Evolutionary conservation across 2,329 filamentous ascomycete species (phyloP).

Genomic region (Colletotrichum graminicola): DNA sequence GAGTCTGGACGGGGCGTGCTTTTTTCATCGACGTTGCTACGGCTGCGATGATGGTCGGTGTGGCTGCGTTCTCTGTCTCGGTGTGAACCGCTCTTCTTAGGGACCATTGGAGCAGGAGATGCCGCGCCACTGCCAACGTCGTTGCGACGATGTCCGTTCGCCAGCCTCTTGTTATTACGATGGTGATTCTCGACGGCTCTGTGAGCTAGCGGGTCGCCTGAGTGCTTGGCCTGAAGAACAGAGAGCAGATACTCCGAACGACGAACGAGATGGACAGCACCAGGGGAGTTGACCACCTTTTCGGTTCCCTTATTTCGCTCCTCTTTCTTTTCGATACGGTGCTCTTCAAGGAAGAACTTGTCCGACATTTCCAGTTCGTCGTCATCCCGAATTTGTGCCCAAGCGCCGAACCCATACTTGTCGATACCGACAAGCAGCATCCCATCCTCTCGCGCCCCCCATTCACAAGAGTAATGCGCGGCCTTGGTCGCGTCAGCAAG

Average conservation of each 20-base stretch:
- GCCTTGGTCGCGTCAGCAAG: slow-evolving; percentile 92
- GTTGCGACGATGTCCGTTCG: slow-evolving; percentile 71
- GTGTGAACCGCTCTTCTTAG: slow-evolving; percentile 61
- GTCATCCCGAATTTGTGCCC: slow-evolving; percentile 94
- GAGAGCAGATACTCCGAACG: slow-evolving; percentile 95
- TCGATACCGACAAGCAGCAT: slow-evolving; percentile 97
- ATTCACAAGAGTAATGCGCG: slow-evolving; percentile 90
- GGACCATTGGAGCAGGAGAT: slow-evolving; percentile 74
- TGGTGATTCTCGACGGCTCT: slow-evolving; percentile 92
- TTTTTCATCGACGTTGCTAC: slow-evolving; percentile 64
- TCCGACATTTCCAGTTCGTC: slow-evolving; percentile 85
- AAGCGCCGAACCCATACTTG: slow-evolving; percentile 94
- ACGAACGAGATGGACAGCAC: slow-evolving; percentile 96
- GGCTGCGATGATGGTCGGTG: slow-evolving; percentile 63
- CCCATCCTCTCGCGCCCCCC: slow-evolving; percentile 93
- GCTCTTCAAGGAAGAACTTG: slow-evolving; percentile 97
- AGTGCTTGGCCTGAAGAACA: slow-evolving; percentile 89
- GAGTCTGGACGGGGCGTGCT: slow-evolving; percentile 65
- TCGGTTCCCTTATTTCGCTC: slow-evolving; percentile 84
- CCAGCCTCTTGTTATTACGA: slow-evolving; percentile 88
- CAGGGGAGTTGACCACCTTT: slow-evolving; percentile 89
- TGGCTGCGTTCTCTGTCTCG: slow-evolving; percentile 61
- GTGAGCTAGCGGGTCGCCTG: slow-evolving; percentile 79
- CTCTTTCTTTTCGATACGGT: slow-evolving; percentile 97
- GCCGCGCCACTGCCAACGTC: slow-evolving; percentile 73